A percentile compares a stretch with the other conserved stretches of the same genome.
Conservation (phyloP, 139 green algal genomes). For the Tetradesmus lagerheimii region DNA sequence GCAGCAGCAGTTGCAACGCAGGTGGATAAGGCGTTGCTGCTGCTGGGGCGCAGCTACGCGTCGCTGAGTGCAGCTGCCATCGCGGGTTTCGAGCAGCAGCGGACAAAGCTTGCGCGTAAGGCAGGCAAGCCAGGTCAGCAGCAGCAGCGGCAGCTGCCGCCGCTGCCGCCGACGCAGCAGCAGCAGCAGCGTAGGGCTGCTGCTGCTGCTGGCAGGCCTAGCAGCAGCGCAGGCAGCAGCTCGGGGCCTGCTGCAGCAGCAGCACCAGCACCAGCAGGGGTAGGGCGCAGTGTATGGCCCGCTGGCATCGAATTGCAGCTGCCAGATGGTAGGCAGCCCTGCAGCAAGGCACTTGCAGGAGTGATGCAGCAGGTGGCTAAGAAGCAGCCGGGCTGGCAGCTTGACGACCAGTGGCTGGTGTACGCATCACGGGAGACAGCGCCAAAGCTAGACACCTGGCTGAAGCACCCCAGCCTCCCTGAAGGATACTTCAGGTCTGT, state of each 20-base stretch:
- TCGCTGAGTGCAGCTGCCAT: neutral
- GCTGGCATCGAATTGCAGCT: neutral
- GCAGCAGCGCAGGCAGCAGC: neutral
- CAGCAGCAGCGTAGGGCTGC: neutral
- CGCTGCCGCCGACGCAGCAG: neutral
- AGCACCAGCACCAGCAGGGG: neutral
- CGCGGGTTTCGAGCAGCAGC: neutral
- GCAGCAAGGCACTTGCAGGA: neutral
- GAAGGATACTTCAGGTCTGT: neutral
- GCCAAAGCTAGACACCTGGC: neutral
- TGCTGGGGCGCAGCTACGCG: neutral
- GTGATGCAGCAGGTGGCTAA: neutral
- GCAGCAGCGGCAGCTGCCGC: neutral
- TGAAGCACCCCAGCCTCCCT: neutral
- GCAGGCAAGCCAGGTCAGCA: neutral
- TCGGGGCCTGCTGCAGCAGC: neutral
- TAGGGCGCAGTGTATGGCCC: neutral
- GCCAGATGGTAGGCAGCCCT: neutral
- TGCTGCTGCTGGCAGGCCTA: neutral
- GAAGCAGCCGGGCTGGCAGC: neutral
- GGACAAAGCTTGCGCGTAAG: neutral
- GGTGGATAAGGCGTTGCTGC: neutral
- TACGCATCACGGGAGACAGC: neutral
- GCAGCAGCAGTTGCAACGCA: conserved; percentile 1
- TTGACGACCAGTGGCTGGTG: neutral